Base-by-base conservation (phyloP, 371 early-diverging fungal species). In the Mucor mucedo region DNA sequence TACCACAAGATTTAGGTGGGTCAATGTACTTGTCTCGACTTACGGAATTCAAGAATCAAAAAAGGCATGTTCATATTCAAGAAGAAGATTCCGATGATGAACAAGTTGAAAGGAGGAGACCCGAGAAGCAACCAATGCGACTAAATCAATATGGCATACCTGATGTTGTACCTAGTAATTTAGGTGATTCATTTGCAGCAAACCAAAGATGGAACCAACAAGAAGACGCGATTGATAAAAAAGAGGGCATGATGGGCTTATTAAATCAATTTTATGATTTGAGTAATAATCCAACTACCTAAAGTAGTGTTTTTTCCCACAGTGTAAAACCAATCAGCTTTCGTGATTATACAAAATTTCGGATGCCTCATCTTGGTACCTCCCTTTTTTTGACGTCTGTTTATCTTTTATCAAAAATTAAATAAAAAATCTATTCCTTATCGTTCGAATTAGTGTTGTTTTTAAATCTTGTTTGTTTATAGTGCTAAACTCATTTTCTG, bases 21-120 rank as follows among this genome's bases (percentile, higher is more conserved):
- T 91, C 91, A 8, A 71, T 86, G 79, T 93, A 89, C 68, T 71
- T 93, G 8, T 79, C 80, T 33, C 69, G 76, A n/a, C 61, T 84
- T 16, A 66, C 62, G 9, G 79, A 74, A 52, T 71, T 71, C 48
- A 74, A 72, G 41, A 65, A 72, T 14, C 60, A 63, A 47, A 50
- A 32, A 13, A 33, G 55, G 21, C 38, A 40, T 1, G 35, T 27
- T n/a, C 3, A 30, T 10, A 21, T 49, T 13, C 32, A 52, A 5
- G 64, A 41, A 5, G 64, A 41, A 9, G 62, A 54, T 35, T 32
- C 39, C 0, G 40, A 40, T 5, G 21, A 9, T 44, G 35, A 50
- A 30, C 59, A 66, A 33, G 47, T 55, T 45, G 58, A 60, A 5
- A n/a, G 44, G 7, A 47, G 29, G 41, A 7, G 50, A 11, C 14